phyloP scores from a whole-genome alignment of 2,329 filamentous ascomycete genomes.

The Coniella vitis region DNA sequence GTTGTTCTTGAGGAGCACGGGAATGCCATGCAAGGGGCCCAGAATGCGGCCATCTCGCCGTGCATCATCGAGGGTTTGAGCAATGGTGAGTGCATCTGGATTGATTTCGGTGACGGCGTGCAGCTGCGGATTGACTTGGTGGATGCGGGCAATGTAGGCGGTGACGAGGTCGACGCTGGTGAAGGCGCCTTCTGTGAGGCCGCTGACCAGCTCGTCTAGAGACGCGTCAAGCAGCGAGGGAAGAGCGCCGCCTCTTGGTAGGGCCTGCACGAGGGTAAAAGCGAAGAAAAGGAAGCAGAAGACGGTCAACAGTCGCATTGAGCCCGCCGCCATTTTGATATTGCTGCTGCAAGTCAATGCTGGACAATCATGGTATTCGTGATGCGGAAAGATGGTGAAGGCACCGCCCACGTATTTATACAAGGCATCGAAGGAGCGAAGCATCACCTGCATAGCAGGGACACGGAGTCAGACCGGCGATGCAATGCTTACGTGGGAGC shows the following conservation, averaged over 20 bases:
- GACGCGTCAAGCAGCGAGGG: conserved; percentile 27
- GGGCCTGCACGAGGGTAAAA: not conserved
- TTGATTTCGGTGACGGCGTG: conserved; percentile 30
- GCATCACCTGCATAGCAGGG: too few species aligned
- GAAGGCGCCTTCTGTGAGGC: conserved; percentile 22
- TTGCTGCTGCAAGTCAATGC: too few species aligned
- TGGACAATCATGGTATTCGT: too few species aligned
- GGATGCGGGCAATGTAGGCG: conserved; percentile 21
- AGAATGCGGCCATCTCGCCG: conserved; percentile 21
- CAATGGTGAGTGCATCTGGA: conserved; percentile 28
- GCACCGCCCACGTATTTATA: too few species aligned
- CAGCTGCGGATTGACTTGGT: conserved; percentile 22
- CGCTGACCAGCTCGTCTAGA: conserved; percentile 26
- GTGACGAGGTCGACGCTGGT: conserved; percentile 16
- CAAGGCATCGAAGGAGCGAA: too few species aligned
- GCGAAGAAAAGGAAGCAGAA: not conserved
- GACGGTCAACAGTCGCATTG: not conserved
- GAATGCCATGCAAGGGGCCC: conserved; percentile 54
- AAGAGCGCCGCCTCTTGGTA: conserved; percentile 10
- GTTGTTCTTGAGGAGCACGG: conserved; percentile 60
- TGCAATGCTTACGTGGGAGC: too few species aligned
- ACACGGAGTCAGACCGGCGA: too few species aligned
- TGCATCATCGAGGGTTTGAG: conserved; percentile 26
- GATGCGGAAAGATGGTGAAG: too few species aligned
- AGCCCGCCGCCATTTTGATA: too few species aligned